Conservation (phyloP, 169 alveolate species). For the Neospora caninum region DNA sequence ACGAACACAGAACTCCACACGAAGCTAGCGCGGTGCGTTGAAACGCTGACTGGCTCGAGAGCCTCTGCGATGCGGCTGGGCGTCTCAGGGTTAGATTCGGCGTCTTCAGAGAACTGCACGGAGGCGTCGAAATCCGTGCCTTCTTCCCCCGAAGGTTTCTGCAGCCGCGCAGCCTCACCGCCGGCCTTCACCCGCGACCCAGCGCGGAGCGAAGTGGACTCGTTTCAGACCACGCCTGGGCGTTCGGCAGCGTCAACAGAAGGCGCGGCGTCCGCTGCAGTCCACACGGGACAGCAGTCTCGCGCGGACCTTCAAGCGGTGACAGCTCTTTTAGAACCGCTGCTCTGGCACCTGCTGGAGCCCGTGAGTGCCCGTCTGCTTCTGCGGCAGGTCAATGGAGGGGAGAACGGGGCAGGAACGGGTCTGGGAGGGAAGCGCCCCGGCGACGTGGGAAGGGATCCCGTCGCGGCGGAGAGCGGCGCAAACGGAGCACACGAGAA, state of each 20-base stretch:
- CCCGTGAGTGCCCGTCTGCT: conserved; percentile 12
- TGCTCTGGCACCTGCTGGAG: neutral
- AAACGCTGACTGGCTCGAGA: neutral
- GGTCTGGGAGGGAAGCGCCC: neutral
- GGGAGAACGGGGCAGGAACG: neutral
- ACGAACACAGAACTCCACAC: neutral
- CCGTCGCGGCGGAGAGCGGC: neutral
- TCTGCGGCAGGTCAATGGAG: neutral
- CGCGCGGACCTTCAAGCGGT: neutral
- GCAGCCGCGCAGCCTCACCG: neutral
- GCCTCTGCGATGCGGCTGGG: neutral
- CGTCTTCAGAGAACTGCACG: neutral
- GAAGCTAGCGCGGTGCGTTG: neutral
- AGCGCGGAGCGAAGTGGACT: too few species aligned
- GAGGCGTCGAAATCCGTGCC: neutral
- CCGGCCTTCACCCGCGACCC: too few species aligned
- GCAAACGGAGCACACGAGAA: neutral
- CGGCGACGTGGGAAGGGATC: neutral
- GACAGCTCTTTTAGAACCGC: neutral
- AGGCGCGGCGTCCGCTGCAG: neutral
- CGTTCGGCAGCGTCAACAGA: too few species aligned
- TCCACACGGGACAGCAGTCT: neutral
- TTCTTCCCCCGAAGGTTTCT: neutral
- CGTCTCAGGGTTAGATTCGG: neutral
- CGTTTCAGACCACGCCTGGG: too few species aligned